phyloP scores from a whole-genome alignment of 306 rosid species.

The Corylus americana region DNA sequence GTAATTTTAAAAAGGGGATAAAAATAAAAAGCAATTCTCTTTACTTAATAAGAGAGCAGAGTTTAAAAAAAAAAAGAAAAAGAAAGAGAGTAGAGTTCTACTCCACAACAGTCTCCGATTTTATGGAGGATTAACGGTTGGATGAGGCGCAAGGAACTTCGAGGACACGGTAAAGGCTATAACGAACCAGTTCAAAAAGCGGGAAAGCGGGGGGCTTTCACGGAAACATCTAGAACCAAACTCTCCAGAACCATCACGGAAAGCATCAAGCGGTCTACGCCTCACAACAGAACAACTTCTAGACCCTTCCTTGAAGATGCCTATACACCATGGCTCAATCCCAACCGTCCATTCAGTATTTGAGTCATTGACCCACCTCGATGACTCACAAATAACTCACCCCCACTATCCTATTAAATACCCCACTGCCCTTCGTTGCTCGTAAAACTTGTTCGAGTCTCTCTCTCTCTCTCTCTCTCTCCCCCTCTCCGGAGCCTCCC shows the following conservation, averaged over 20 bases:
- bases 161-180: background rate
- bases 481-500: slow-evolving; percentile 15
- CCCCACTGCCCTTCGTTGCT: background rate
- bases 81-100: too few relatives aligned
- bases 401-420: background rate
- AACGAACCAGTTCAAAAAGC: background rate
- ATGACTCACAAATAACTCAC: background rate
- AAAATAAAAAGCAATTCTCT: too few relatives aligned
- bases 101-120: too few relatives aligned
- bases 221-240: slow-evolving; percentile 40
- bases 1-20: too few relatives aligned
- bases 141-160: too few relatives aligned
- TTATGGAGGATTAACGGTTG: too few relatives aligned
- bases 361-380: background rate
- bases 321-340: slow-evolving; percentile 1
- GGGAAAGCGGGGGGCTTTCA: background rate
- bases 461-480: background rate
- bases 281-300: slow-evolving; percentile 21
- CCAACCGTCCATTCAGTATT: slow-evolving; percentile 22
- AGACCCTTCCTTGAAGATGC: slow-evolving; percentile 35
- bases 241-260: background rate
- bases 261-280: slow-evolving; percentile 27
- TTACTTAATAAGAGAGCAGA: too few relatives aligned
- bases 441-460: too few relatives aligned
- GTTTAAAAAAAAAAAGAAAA: too few relatives aligned